Evolutionary conservation across 495 filamentous ascomycete genomes (phyloP), one percentile per base, ranked within the genome.

Genomic region (Massariosphaeria phaeospora): DNA sequence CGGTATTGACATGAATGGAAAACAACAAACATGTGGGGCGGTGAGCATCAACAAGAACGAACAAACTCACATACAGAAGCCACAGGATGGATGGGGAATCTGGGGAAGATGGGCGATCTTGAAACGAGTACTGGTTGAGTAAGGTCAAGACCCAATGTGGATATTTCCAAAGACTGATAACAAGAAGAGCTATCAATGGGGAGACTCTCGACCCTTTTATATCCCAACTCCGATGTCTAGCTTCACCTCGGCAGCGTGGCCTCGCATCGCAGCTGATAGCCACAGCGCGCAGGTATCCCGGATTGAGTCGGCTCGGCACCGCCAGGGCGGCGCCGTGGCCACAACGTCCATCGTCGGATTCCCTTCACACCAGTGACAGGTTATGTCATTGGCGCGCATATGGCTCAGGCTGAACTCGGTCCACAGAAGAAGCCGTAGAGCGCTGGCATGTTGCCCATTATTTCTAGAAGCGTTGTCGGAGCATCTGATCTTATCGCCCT

Each of bases 301-400:
- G 54, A 63, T 58, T 55, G 29, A 58, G 49, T 63, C 54, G 48
- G 54, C 55, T 58, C 35, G 31, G 27, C 46, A 43, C 54, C 38
- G 43, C 45, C 49, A 49, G 39, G 24, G 13, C 42, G 55, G 55
- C 25, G 50, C 50, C 39, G 17, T 57, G 48, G 43, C 48, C 47
- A 47, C 48, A 49, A 46, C 35, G 39, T 54, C 27, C 46, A 50
- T 57, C 48, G 31, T 48, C 48, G 34, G 33, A 48, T 48, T 38
- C 29, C 39, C 52, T 57, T 53, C 57, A 61, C 51, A 56, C 47
- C 21, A 26, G 15, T 39, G 51, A 29, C 13, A 18, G 15, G 30
- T 44, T 30, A 24, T 54, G 18, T 52, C 38, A 62, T 50, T 53
- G 59, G 53, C 48, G 27, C 53, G 18, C 26, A 23, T 11, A 11